Evolutionary conservation across 2,329 filamentous ascomycete species (phyloP), one percentile per base, ranked within the genome.

Genomic region (Cytospora paraplurivora): DNA sequence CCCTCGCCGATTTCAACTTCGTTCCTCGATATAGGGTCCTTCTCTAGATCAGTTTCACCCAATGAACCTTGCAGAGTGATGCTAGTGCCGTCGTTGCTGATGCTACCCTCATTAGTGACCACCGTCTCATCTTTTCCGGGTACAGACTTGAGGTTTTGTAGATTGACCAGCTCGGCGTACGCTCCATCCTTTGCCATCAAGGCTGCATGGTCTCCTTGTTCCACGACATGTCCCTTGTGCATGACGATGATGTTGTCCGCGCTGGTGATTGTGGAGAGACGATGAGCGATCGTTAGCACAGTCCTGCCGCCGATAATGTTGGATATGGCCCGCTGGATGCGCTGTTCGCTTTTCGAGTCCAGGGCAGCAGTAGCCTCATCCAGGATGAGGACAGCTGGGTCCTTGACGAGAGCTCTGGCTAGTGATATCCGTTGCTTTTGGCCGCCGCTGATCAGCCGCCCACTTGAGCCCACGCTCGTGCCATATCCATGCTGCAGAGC

Each of bases 341-440:
- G 77, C 52, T 76, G 77, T 69, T 88, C 86, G 54, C 80, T 85
- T 2, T 78, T 78, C 15, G 84, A 85, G 69, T 88, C 86, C 0
- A 88, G 76, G 1, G 85, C 80, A 0, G 84, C 81, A 1, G 86
- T 88, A 2, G 85, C 85, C 69, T 88, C 86, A 52, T 88, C 86
- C 2, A 88, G 75, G 12, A 88, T 77, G 3, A 88, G 75, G 10
- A 88, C 81, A 56, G 77, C 77, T 2, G 85, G 85, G 53, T 87
- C 78, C 4, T 81, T 77, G 35, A 88, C 80, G 15, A 88, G 73
- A 19, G 82, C 83, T 33, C 85, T 76, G 1, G 86, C 85, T 7
- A 88, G 76, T 8, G 84, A 84, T 59, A 88, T 77, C 6, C 85
- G 77, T 69, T 88, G 86, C 58, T 83, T 80, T 69, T 88, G 85